These are phyloP conservation scores for Larix kaempferi DNA, from an alignment of 75 land plant species.

Conservation along the genomic window DNA sequence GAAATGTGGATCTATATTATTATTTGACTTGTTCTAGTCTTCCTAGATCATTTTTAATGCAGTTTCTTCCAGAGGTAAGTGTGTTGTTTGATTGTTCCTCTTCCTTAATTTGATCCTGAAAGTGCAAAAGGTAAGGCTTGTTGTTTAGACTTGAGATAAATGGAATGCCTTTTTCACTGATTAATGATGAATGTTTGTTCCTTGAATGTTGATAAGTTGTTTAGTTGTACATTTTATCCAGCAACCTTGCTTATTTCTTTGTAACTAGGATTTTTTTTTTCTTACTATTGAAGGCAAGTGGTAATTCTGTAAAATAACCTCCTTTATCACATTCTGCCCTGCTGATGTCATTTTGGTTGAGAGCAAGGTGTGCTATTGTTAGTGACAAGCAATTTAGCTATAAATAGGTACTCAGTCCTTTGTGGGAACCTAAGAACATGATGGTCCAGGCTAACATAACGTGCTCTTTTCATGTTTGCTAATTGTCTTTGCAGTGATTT, in stretches of 20 bases:
- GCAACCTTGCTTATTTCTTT: background rate
- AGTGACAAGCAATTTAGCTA: background rate
- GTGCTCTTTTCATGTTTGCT: background rate
- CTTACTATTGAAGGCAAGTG: background rate
- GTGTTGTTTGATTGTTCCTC: too few relatives aligned
- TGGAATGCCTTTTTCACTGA: background rate
- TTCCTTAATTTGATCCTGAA: too few relatives aligned
- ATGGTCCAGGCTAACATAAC: background rate
- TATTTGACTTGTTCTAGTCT: too few relatives aligned
- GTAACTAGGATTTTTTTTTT: background rate
- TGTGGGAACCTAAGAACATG: background rate
- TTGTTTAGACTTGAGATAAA: background rate
- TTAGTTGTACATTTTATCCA: background rate
- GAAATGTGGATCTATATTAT: too few relatives aligned
- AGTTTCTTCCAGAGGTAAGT: too few relatives aligned
- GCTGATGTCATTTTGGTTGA: background rate
- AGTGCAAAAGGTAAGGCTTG: too few relatives aligned
- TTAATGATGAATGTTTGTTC: background rate
- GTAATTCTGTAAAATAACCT: background rate
- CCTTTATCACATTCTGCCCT: background rate
- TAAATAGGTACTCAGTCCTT: background rate
- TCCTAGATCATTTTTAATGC: too few relatives aligned
- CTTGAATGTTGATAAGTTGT: background rate
- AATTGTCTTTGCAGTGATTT: conserved; percentile 39
- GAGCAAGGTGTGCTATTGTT: background rate